Conservation (phyloP, 441 rosid species). For the Breynia disticha region DNA sequence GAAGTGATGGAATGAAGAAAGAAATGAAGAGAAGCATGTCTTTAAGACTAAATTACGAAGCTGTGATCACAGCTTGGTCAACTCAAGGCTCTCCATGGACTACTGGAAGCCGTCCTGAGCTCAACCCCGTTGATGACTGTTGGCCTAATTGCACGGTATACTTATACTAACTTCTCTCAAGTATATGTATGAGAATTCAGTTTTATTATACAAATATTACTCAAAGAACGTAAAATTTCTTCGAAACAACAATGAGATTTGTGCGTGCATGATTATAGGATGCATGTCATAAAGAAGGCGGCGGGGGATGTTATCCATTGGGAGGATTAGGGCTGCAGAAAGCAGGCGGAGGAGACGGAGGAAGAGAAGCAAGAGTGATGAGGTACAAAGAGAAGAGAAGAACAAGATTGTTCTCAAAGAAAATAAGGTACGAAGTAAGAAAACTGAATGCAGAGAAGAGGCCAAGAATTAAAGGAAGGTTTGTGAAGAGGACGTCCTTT, state of each 20-base stretch:
- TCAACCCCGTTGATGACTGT: conserved; percentile 24
- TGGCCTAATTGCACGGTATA: conserved; percentile 42
- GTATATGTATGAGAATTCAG: no score
- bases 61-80: conserved; percentile 66
- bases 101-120: conserved; percentile 35
- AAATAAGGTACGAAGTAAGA: conserved; percentile 77
- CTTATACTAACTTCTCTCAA: background rate
- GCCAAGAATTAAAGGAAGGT: conserved; percentile 81
- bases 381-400: conserved; percentile 71
- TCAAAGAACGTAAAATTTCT: no score
- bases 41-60: conserved; percentile 60
- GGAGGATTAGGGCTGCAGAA: conserved; percentile 7
- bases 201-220: no score
- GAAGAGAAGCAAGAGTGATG: conserved; percentile 66
- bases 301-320: background rate
- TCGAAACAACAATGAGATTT: no score
- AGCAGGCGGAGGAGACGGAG: conserved; percentile 23
- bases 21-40: conserved; percentile 25
- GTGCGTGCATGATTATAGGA: conserved; percentile 19
- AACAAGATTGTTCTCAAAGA: conserved; percentile 67
- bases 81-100: conserved; percentile 63
- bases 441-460: conserved; percentile 82
- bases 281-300: conserved; percentile 13
- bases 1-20: conserved; percentile 11
- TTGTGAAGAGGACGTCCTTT: conserved; percentile 52